phyloP scores from a whole-genome alignment of 1,284 basidiomycete species.

The Meripilus lineatus region DNA sequence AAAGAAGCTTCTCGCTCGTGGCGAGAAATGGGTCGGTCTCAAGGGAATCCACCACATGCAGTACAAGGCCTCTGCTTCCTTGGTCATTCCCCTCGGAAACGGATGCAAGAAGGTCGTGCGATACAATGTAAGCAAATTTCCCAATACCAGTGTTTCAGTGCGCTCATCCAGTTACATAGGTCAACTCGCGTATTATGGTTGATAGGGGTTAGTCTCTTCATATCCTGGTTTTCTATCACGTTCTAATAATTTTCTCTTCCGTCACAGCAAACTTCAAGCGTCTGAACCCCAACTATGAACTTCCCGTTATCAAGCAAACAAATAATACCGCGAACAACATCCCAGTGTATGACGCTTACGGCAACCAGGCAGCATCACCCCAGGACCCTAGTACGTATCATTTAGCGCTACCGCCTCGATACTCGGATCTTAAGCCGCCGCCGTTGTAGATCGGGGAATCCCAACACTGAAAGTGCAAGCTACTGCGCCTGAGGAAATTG shows the following conservation, averaged over 20 bases:
- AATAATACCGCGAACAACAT: neutral
- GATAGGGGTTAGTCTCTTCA: slow-evolving; percentile 35
- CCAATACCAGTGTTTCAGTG: neutral
- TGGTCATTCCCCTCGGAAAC: neutral
- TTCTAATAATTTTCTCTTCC: neutral
- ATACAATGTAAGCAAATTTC: slow-evolving; percentile 37
- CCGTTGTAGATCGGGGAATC: slow-evolving; percentile 11
- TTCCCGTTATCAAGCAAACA: slow-evolving; percentile 26
- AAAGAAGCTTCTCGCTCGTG: slow-evolving; percentile 36
- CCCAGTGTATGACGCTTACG: slow-evolving; percentile 2
- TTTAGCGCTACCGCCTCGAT: slow-evolving; percentile 1
- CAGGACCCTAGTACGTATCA: neutral
- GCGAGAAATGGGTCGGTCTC: slow-evolving; percentile 46
- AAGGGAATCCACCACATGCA: slow-evolving; percentile 51
- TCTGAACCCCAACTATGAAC: slow-evolving; percentile 42
- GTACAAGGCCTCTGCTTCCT: slow-evolving; percentile 45
- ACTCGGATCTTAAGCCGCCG: slow-evolving; percentile 4
- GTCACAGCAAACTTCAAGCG: slow-evolving; percentile 39
- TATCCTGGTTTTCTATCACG: neutral
- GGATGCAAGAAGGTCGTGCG: slow-evolving; percentile 31
- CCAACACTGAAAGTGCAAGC: slow-evolving; percentile 15
- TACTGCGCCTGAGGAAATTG: slow-evolving; percentile 7
- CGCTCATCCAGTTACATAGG: slow-evolving; percentile 10
- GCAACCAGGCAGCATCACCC: neutral
- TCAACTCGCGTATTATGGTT: slow-evolving; percentile 44